phyloP scores from a whole-genome alignment of 129 eudicot species.

The Artemisia tridentata region DNA sequence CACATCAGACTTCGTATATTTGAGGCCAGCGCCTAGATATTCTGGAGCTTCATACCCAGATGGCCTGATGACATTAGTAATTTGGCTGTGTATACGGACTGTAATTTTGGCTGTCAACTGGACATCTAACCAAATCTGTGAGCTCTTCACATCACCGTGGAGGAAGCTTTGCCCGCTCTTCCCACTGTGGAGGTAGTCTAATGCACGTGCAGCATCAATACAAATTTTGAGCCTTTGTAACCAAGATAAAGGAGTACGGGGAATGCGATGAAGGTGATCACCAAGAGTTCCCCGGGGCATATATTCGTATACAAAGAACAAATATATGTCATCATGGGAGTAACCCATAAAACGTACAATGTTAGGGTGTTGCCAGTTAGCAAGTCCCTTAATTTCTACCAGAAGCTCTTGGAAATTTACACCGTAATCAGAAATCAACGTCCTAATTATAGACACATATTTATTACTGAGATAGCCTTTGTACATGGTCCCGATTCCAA shows the following conservation, averaged over 20 bases:
- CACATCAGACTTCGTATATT: slow-evolving; percentile 15
- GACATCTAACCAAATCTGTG: not conserved
- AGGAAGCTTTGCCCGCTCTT: not conserved
- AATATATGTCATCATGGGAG: not conserved
- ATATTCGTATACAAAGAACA: not conserved
- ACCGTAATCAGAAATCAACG: not conserved
- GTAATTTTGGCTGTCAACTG: slow-evolving; percentile 9
- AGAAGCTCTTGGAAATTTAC: not conserved
- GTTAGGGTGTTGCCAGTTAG: not conserved
- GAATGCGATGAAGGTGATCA: not conserved
- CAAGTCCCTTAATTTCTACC: not conserved
- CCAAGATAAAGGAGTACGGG: too few species aligned
- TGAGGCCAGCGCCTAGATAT: not conserved
- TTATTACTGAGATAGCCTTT: not conserved
- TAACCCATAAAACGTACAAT: not conserved
- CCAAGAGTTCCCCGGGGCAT: not conserved
- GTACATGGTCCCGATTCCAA: not conserved
- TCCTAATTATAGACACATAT: not conserved
- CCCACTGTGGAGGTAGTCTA: not conserved
- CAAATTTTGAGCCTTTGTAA: slow-evolving; percentile 1
- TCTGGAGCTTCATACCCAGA: slow-evolving; percentile 14
- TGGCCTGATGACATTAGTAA: not conserved
- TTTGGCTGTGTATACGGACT: not conserved
- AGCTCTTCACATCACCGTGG: slow-evolving; percentile 1
- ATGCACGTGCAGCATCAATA: slow-evolving; percentile 4